Evolutionary conservation across 257 asterid genomes (phyloP), one percentile per base, ranked within the genome.

Genomic region (Salvia splendens): DNA sequence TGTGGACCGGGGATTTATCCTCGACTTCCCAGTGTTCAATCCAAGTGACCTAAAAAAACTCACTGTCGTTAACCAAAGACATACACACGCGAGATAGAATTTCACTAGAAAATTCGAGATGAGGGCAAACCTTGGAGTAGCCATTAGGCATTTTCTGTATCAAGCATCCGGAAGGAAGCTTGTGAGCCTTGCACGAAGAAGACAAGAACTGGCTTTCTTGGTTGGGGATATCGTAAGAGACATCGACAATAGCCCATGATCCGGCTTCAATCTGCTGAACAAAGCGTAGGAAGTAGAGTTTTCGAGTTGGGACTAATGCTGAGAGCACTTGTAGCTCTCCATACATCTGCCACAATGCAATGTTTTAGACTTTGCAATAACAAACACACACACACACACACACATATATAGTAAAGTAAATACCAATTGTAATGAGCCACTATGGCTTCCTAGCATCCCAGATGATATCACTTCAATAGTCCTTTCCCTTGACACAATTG

Each of bases 121-220:
- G 10, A 30, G 50, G 50, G 72, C 71, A 62, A 40, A 92, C 98
- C 96, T 89, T 91, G 24, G 99, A 91, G 80, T 89, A 91, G 49
- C 99, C 99, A 82, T 94, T 91, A 55, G 99, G 96, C 96, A 94
- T 85, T 72, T 94, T 97, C 79, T 89, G 96, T 8, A 94, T 87
- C 75, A 91, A 72, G 72, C 99, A 94, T 15, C 99, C 99, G 5
- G 99, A 94, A 67, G 99, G 99, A 50, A 88, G 91, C 75, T 75
- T 80, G 35, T 77, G 86, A 46, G 83, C 84, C 73, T 79, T 86
- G 71, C 85, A 78, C 0, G 85, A 63, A 30, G 38, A 33, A 33
- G 95, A 76, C 41, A 82, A 66, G 63, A 84, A 84, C 6, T 80
- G 91, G 74, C 64, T 76, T 14, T 84, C 93, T 59, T 79, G 97